Base-by-base conservation (phyloP, 2,329 filamentous ascomycete genomes). In the Pseudocercospora pini-densiflorae region DNA sequence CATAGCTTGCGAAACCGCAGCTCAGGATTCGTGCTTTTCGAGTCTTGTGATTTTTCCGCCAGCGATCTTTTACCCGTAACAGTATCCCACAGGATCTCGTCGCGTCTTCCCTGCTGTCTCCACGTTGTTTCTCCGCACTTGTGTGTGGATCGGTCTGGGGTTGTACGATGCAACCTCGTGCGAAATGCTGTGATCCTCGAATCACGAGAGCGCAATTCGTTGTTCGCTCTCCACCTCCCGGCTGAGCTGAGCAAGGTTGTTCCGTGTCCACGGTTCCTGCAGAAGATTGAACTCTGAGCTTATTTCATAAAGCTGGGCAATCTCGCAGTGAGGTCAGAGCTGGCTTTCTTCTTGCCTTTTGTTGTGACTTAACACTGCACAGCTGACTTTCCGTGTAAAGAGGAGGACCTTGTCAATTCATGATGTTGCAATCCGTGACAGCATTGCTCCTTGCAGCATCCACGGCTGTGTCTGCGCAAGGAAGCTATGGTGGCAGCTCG, bases 391-490 rank as follows among this genome's bases (percentile, higher is more conserved):
- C 36, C 4, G 36, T 40, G 36, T 8, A 40, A 40, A 36, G 29
- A 14, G 27, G 55, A 59, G n/a, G 51, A 27, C 23, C 12, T 62
- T 43, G 59, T 58, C 27, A 14, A 3, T 33, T 36, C 59, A 61
- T 21, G 8, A 74, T 74, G 72, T 53, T 70, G 24, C 61, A 63
- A 10, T 58, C 57, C 5, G 54, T 58, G 16, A 40, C 59, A 43
- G 43, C 69, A 51, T 60, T 75, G 68, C 71, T 75, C 24, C 59
- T 74, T 5, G 70, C 72, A 40, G 71, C 70, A 21, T 63, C 71
- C 24, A 66, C 69, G 2, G 31, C 70, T 14, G 68, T 68, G 8
- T 59, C 62, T 33, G 74, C 73, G 23, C 67, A 72, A 33, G 65
- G 57, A 16, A 61, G 61, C 19, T 70, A 67, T 51, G 70, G 64